Base-by-base conservation (phyloP, 768 basidiomycete genomes). In the Boletus pseudo-olivaceus region DNA sequence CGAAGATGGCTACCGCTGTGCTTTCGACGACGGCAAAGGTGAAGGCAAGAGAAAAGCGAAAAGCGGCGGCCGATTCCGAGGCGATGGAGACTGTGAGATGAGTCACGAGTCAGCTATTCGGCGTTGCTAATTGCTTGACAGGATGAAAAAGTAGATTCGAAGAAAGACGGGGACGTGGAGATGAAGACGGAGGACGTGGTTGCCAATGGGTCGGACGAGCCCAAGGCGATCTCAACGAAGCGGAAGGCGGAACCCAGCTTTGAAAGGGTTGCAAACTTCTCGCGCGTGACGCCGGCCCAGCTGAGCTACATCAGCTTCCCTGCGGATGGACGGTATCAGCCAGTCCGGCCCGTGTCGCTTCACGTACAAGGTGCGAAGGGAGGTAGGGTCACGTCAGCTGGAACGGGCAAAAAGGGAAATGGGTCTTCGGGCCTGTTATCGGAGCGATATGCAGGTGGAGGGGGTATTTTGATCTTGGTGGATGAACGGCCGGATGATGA, bases 1-100 rank as follows among this genome's bases (percentile, higher is more conserved):
- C 90, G 39, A 97, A 96, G 72, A 88, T 96, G 49, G 93, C 90
- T 29, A 87, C 94, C 14, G 97, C 95, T 34, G 95, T 99, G 11
- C 80, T 99, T 38, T 97, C 93, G 8, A 98, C 97, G 1, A 99
- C 97, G 2, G 96, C 94, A 0, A 96, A 93, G 70, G 93, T 90
- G n/a, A 93, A 92, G 69, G 94, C 94, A 2, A 81, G 97, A 59
- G 93, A 94, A 67, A 95, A 90, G 80, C 89, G 84, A 63, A 93
- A 97, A 72, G 91, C 89, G 41, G 89, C 83, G 39, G 85, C 83
- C 4, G 93, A 93, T 47, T 83, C 81, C 11, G 89, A 90, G 43
- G 76, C 78, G 1, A 93, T 94, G 85, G 91, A 96, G 20, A 80
- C 83, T 47, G 93, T 94, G 62, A 73, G 85, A 72, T 41, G 1